Percentiles rank a stretch among this genome's conserved stretches.
Conservation (phyloP, 352 stramenopile species). For the Globisporangium radiosum region DNA sequence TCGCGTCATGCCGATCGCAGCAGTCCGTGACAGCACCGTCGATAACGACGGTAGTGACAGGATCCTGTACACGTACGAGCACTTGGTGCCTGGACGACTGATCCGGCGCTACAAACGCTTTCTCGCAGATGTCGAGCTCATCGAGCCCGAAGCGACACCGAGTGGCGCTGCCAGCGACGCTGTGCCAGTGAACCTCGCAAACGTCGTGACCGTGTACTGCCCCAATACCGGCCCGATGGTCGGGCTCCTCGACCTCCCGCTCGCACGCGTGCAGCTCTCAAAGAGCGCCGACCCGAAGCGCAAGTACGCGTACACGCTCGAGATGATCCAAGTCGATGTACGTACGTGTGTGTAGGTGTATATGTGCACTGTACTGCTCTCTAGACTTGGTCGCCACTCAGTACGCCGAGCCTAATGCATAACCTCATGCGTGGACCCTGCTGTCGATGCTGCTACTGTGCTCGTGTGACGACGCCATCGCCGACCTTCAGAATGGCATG, state of each 20-base stretch:
- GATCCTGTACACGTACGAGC: constrained; percentile 47
- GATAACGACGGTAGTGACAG: background rate
- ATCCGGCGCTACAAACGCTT: constrained; percentile 81
- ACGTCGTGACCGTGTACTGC: constrained; percentile 70
- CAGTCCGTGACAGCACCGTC: constrained; percentile 13
- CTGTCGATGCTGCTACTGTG: background rate
- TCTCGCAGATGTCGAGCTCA: constrained; percentile 68
- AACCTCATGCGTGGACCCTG: too few species aligned
- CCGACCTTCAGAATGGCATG: constrained; percentile 44
- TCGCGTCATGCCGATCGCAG: background rate
- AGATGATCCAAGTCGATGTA: constrained; percentile 83
- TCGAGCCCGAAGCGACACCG: background rate
- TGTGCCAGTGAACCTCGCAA: constrained; percentile 3
- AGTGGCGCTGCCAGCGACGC: background rate
- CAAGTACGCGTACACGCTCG: constrained; percentile 81
- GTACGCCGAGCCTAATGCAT: too few species aligned
- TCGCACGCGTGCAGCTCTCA: constrained; percentile 66
- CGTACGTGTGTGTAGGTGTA: constrained; percentile 3
- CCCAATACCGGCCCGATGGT: constrained; percentile 83
- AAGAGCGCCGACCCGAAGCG: constrained; percentile 69
- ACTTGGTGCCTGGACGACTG: constrained; percentile 44
- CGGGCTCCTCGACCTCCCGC: constrained; percentile 57
- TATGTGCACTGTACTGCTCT: too few species aligned
- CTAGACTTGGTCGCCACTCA: too few species aligned
- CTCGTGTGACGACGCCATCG: background rate